Evolutionary conservation across 208 protist genomes (phyloP), one percentile per base, ranked within the genome.

Genomic region (Strigomonas galati): DNA sequence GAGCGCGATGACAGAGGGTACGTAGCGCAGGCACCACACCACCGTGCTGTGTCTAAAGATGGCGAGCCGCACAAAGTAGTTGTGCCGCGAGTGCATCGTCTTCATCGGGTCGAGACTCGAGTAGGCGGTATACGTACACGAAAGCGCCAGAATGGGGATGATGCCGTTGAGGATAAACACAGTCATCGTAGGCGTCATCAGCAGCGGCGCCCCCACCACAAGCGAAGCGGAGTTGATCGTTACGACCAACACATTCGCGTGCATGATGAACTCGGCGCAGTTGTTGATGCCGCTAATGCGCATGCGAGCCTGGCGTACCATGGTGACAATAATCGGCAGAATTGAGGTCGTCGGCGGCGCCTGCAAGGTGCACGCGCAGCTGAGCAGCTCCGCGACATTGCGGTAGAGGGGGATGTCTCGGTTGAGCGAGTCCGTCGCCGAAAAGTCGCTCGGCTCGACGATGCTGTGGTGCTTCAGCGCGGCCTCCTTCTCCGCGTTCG

Each of bases 111-210:
- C 87, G 40, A 84, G 82, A 23, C 81, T 82, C 2, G 85, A 75
- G 72, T 91, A 91, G 51, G 83, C 90, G n/a, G 82, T 92, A 72
- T 93, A 93, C 2, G 87, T 90, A 64, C 87, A 93, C 40, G 74
- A 81, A 37, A 93, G 72, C 37, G 86, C 79, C 19, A 96, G 58
- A 27, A 93, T 76, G 10, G 91, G 91, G 37, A 96, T 82, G 55
- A 93, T 79, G 24, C 91, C 69, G 67, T 93, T 92, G 1, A 96
- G 79, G 71, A 92, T 84, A 51, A 92, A 87, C 2, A 96, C 67
- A 9, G 78, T 86, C 62, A 81, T 72, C 4, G 78, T 82, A 1
- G 87, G 82, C 40, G 73, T 82, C 64, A 96, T 68, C 2, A 95
- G 74, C 24, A 94, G 76, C 51, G 84, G 82, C 10, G 65, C 82